phyloP scores from a whole-genome alignment of 495 filamentous ascomycete species.

The Hypoxylon cercidicola region DNA sequence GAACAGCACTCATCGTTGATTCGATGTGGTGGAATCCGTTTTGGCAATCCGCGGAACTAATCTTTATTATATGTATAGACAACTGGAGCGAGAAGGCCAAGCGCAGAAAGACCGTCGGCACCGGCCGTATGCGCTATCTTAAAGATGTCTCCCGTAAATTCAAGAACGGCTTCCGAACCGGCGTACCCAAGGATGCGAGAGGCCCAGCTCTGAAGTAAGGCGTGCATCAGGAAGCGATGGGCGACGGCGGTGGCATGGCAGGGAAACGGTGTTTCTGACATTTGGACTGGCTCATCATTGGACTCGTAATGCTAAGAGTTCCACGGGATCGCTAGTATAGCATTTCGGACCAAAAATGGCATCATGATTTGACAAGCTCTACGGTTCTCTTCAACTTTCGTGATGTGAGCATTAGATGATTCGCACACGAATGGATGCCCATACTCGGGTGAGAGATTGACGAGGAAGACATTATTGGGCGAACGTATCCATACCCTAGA shows the following conservation, averaged over 20 bases:
- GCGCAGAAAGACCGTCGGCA: slow-evolving; percentile 98
- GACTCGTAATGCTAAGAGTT: slow-evolving; percentile 35
- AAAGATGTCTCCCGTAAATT: slow-evolving; percentile 89
- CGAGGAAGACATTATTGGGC: no score
- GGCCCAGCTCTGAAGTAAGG: slow-evolving; percentile 61
- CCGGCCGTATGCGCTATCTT: slow-evolving; percentile 91
- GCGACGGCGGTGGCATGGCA: slow-evolving; percentile 47
- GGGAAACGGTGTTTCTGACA: slow-evolving; percentile 50
- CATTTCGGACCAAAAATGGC: slow-evolving; percentile 47
- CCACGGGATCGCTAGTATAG: slow-evolving; percentile 43
- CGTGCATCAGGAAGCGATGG: slow-evolving; percentile 38
- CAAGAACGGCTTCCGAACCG: slow-evolving; percentile 95
- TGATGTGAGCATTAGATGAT: background rate
- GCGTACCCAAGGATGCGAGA: slow-evolving; percentile 84
- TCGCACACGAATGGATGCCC: background rate
- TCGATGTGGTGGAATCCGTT: slow-evolving; percentile 34
- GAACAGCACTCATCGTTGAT: slow-evolving; percentile 1
- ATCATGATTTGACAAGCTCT: slow-evolving; percentile 46
- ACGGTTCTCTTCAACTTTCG: slow-evolving; percentile 11
- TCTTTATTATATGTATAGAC: slow-evolving; percentile 63
- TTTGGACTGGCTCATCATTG: slow-evolving; percentile 48
- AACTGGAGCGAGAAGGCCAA: slow-evolving; percentile 99
- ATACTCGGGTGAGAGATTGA: background rate
- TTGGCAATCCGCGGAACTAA: slow-evolving; percentile 24
- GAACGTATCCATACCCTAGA: background rate